Percentiles rank a stretch among this genome's conserved stretches.
These are phyloP conservation scores for Russula dissimulans DNA, from an alignment of 768 basidiomycete species.

Conservation along the genomic window DNA sequence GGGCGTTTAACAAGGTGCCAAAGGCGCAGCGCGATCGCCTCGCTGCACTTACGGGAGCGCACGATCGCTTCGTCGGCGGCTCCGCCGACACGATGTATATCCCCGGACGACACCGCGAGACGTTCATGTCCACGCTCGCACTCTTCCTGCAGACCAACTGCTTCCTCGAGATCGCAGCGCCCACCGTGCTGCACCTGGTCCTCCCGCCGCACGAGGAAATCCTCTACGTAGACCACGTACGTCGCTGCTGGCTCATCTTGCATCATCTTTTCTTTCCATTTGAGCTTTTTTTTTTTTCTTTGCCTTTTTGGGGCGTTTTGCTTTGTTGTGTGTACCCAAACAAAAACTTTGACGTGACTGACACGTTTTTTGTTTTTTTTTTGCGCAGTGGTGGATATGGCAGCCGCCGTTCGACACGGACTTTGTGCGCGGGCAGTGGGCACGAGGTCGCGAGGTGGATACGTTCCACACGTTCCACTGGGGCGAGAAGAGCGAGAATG, in stretches of 20 bases:
- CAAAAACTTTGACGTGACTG: background rate
- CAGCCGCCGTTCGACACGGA: slow-evolving; percentile 37
- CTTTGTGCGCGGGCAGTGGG: slow-evolving; percentile 41
- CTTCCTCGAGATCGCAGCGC: slow-evolving; percentile 42
- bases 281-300: background rate
- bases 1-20: slow-evolving; percentile 32
- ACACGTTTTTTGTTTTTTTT: background rate
- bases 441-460: slow-evolving; percentile 38
- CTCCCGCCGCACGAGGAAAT: slow-evolving; percentile 33
- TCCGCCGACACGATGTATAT: slow-evolving; percentile 43
- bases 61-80: slow-evolving; percentile 37
- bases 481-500: slow-evolving; percentile 31
- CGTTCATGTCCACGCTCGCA: slow-evolving; percentile 35
- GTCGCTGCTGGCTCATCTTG: slow-evolving; percentile 1
- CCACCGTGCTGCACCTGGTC: slow-evolving; percentile 37
- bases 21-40: slow-evolving; percentile 30
- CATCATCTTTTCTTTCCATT: too few relatives aligned
- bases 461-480: slow-evolving; percentile 45
- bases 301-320: too few relatives aligned
- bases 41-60: slow-evolving; percentile 27
- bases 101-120: slow-evolving; percentile 32
- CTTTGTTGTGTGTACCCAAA: background rate
- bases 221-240: slow-evolving; percentile 39
- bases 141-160: slow-evolving; percentile 40
- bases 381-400: slow-evolving; percentile 38